Evolutionary conservation across 768 basidiomycete species (phyloP), one percentile per base, ranked within the genome.

Genomic region (Clavulina sp.): DNA sequence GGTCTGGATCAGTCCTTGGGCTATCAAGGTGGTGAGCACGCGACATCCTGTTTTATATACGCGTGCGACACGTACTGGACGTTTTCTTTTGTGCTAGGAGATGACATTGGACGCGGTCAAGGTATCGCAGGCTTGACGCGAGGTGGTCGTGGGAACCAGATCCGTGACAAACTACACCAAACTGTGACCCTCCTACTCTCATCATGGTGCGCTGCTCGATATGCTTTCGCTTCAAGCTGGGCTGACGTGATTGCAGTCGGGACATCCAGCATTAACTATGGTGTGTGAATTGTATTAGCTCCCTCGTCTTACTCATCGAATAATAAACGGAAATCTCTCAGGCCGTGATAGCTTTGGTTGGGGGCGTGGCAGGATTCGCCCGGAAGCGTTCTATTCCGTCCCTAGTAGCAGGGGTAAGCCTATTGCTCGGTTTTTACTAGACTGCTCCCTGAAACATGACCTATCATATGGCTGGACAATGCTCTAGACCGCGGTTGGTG

Each of bases 401-500:
- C 9, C 63, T 89, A 38, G 76, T 88, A 19, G 86, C 86, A 52
- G 86, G 86, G 34, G 73, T 85, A 29, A 7, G 48, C 24, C 31
- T 41, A 71, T 63, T 16, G 29, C 18, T 29, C 34, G 21, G 23
- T 32, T 19, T 19, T 13, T 1, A 6, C 31, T 33, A 3, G 6
- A 2, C 36, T 21, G 21, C 21, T 13, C 36, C 13, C 36, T 38
- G 36, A 38, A 38, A 13, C 21, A 21, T 21, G 36, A 38, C 36
- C 9, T 38, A 19, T 19, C 34, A 19, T 38, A 2, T 23, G 4
- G 24, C 41, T 4, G 7, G 58, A 23, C 21, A 36, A 53, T 46
- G 31, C n/a, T 54, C 3, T 21, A 23, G 24, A n/a, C 31, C 48
- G 13, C 5, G 5, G 84, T 89, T 43, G 86, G 85, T 54, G 66